Evolutionary conservation across 1,284 basidiomycete species (phyloP), one percentile per base, ranked within the genome.

Genomic region (Austroboletus niveus): DNA sequence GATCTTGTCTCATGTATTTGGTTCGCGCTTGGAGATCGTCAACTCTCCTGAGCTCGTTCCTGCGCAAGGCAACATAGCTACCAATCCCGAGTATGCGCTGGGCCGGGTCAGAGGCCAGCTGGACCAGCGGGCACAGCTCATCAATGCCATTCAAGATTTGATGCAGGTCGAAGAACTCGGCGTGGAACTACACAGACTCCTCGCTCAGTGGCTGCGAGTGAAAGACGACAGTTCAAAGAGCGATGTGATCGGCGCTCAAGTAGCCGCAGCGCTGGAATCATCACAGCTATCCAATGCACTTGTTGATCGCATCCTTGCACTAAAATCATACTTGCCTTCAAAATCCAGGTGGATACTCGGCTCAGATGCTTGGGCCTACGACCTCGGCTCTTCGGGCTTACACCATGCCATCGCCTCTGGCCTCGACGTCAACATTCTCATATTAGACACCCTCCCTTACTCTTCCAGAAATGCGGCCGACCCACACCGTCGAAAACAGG

Each of bases 361-460:
- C 24, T 97, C 93, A 45, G 96, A 99, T 68, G 89, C 93, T 0
- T 99, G 96, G 96, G 90, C 95, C 0, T 94, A 96, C 68, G 96
- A 98, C 71, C 84, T 98, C 45, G 96, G 95, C 42, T 86, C 94
- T n/a, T 95, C 94, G 4, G 96, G 95, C 57, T 77, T 98, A 42
- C 96, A 99, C 71, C 96, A 98, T 63, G 87, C 89, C 59, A 90
- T 98, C 52, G 85, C 94, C 22, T 96, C 93, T 7, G 85, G 87
- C 15, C 81, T 94, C 58, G 89, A 99, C 70, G 78, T 98, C 73
- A 99, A 99, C 75, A 84, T 98, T 59, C 89, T 99, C 69, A 86
- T 99, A 61, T 86, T 99, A 64, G 97, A 99, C 72, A 95, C 90
- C 17, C 75, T 90, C 12, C 92, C 97, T 1, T 97, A 96, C 75